These are phyloP conservation scores for Suzukiozyma palmioleophila DNA, from an alignment of 1,139 yeast genomes.

Conservation along the genomic window DNA sequence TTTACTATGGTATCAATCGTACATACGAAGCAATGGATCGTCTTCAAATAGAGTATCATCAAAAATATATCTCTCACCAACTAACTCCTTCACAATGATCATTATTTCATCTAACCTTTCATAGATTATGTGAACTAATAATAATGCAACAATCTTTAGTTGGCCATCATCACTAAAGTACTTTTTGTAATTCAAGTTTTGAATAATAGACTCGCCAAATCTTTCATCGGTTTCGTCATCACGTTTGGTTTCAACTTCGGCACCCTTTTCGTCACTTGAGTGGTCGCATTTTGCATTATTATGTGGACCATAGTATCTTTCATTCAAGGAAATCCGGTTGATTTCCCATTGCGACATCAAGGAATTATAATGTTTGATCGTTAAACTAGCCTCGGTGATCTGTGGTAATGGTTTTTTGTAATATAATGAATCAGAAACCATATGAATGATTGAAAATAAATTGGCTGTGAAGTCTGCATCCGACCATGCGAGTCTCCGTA, in stretches of 20 bases:
- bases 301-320: conserved; percentile 19
- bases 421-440: conserved; percentile 29
- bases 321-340: conserved; percentile 20
- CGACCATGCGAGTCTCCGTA: conserved; percentile 30
- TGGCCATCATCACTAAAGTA: conserved; percentile 34
- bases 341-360: conserved; percentile 30
- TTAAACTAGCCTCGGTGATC: conserved; percentile 29
- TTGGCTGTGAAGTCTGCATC: conserved; percentile 27
- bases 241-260: conserved; percentile 2
- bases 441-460: conserved; percentile 27
- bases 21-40: conserved; percentile 2
- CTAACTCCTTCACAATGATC: conserved; percentile 28
- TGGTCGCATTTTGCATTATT: conserved; percentile 3
- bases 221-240: neutral
- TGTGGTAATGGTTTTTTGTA: conserved; percentile 28
- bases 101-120: conserved; percentile 29
- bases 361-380: conserved; percentile 28
- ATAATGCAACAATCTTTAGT: conserved; percentile 23
- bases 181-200: conserved; percentile 23
- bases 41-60: conserved; percentile 8
- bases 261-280: conserved; percentile 4
- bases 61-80: conserved; percentile 33
- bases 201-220: conserved; percentile 15
- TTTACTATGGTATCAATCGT: neutral
- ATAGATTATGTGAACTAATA: conserved; percentile 30